Base-by-base conservation (phyloP, 169 alveolate genomes). In the Eimeria necatrix region DNA sequence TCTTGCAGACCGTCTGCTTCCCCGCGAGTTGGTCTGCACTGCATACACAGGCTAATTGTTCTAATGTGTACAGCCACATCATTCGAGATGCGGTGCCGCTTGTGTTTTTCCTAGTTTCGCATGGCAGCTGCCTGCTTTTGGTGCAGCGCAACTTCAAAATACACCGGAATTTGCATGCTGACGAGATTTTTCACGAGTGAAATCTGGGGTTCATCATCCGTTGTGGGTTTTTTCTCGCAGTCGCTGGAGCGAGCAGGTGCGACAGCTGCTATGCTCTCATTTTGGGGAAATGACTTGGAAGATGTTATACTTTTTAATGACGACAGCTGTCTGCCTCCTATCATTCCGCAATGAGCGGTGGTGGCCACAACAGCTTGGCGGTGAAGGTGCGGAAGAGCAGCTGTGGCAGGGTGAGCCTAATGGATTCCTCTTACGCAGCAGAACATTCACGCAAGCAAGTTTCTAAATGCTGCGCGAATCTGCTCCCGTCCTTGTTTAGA, bases 301-400 rank as follows among this genome's bases (percentile, higher is more conserved):
- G 32, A 46, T 86, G 86, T 3, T 92, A 20, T 92, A 92, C 46
- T 92, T 92, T 88, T 73, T 92, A 20, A 46, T 76, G 61, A 52
- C 89, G 9, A 64, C 95, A 49, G 83, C 64, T 18, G 48, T 71
- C 32, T 86, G 93, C 48, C 80, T 81, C 53, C 80, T 80, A 26
- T 60, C 49, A 49, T 86, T 92, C 73, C 95, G 83, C 56, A 64
- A 81, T 22, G 95, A 92, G 87, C 80, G 76, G 10, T 92, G 95
- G 95, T 92, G 95, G 95, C 95, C 95, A 26, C 71, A 56, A 7
- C 95, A 56, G 73, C 95, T 92, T 22, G 95, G 95, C 14, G 95
- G 95, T 26, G 89, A 26, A 12, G 95, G 95, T 22, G 86, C 78
- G n/a, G 95, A 92, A 92, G 91, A 48, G 60, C 85, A 53, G 53